Percentiles rank a stretch among this genome's conserved stretches.
These are phyloP conservation scores for Annulohypoxylon stygium DNA, from an alignment of 495 filamentous ascomycete genomes.

Conservation along the genomic window DNA sequence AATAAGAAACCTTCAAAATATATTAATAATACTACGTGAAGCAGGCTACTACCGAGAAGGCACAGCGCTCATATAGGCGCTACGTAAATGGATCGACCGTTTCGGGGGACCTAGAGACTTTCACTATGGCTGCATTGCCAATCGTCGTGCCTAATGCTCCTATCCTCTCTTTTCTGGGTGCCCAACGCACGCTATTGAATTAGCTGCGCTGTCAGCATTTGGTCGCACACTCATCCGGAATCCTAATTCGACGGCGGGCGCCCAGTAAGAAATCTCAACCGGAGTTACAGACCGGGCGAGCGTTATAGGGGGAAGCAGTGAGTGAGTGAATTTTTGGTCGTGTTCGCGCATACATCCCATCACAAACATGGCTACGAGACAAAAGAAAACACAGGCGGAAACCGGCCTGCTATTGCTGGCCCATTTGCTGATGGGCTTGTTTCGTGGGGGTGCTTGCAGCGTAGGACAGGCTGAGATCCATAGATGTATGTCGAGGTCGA, in stretches of 20 bases:
- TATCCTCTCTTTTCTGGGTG: conserved; percentile 25
- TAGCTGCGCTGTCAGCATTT: conserved; percentile 30
- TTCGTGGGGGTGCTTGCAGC: conserved; percentile 3
- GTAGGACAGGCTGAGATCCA: background rate
- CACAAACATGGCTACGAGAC: background rate
- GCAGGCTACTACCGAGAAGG: background rate
- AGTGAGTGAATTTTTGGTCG: conserved; percentile 7
- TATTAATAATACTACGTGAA: conserved; percentile 24
- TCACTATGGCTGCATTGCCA: conserved; percentile 15
- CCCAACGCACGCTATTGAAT: conserved; percentile 42
- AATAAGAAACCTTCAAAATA: conserved; percentile 21
- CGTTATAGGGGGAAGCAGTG: conserved; percentile 19
- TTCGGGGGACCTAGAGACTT: background rate
- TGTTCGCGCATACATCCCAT: conserved; percentile 9
- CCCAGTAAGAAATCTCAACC: conserved; percentile 37
- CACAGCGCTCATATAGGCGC: background rate
- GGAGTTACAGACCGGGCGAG: conserved; percentile 33
- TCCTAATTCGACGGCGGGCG: conserved; percentile 37
- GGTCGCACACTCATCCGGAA: conserved; percentile 24
- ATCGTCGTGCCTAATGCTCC: conserved; percentile 30
- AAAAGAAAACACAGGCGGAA: conserved; percentile 16
- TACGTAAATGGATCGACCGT: background rate
- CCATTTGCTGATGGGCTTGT: conserved; percentile 6
- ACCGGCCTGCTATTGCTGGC: conserved; percentile 20
- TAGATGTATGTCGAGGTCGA: background rate